Evolutionary conservation across 768 basidiomycete genomes (phyloP), one percentile per base, ranked within the genome.

Genomic region (Calvatia gigantea): DNA sequence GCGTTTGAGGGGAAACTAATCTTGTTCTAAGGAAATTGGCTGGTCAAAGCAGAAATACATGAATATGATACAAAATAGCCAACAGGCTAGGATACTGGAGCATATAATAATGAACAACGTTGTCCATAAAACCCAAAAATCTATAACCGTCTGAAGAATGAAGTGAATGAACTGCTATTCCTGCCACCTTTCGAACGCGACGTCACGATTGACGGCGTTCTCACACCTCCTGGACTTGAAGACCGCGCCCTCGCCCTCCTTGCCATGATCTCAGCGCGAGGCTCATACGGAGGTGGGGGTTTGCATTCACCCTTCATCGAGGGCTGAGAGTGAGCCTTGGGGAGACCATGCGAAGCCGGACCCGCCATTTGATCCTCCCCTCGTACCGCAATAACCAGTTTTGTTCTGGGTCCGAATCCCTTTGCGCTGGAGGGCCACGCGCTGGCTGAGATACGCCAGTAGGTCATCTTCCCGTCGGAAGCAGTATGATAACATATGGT

Each of bases 381-480:
- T 1, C 45, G 45, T 14, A 51, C 43, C 31, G 48, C 56, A 43
- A 41, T 29, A 32, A 33, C 29, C 8, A 60, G 45, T 21, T 42
- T 45, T 3, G 67, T 43, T 33, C 42, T 43, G 7, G 51, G 42
- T 14, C 41, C 39, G 17, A 53, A 43, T 15, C 21, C 44, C 41
- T 23, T 32, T 14, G 21, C 39, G 12, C 41, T 53, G 68, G 27
- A 33, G 4, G 68, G 57, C 84, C 84, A 85, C 32, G 75, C 84
- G 32, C 67, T 74, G 41, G 69, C 78, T 35, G 73, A 84, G 62
- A 82, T 85, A 52, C 74, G 74, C 35, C 79, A 79, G 23, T 63
- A 67, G 44, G 72, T 64, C 54, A 65, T 54, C 45, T 69, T 58
- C 0, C 69, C 67, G 8, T 70, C 67, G 27, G 73, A 62, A 1